Evolutionary conservation across 225 moss, liverwort and hornwort species (phyloP), one percentile per base, ranked within the genome.

Genomic region (Pleurozium schreberi): DNA sequence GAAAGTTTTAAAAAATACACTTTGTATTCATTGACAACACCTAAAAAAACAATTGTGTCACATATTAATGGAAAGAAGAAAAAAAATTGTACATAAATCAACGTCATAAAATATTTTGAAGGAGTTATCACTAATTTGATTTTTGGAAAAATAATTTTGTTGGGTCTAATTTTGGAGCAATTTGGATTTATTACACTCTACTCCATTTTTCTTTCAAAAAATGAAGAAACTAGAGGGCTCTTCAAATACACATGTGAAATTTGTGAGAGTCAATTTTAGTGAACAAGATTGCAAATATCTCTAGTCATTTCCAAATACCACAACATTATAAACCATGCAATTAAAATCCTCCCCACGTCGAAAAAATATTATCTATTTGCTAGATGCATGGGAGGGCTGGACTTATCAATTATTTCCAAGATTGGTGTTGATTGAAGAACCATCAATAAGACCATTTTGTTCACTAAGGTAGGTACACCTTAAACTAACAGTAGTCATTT

Each of bases 121-220:
- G 2, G 28, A 73, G 3, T 45, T 45, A 10, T 28, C 3, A 45
- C 3, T 10, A 9, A 27, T 27, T 27, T 43, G 1, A 2, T 27
- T n/a, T 67, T 67, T 25, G 7, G 25, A 14, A 23, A 23, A 5
- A 3, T 40, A 23, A 8, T 14, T 8, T 70, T 26, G 7, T 25
- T 40, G 25, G 14, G 25, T 42, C 42, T 70, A 14, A 26, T 70
- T 27, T 28, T 28, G 13, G 5, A 43, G 17, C 2, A 43, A 3
- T 28, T 45, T 0, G 0, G 3, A 5, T 1, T 5, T 70, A 43
- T 70, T 27, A 43, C 15, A 14, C 9, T 68, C 7, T 3, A 71
- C 16, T 71, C 28, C 45, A 45, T 73, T 73, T 45, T 45, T 45
- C 27, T 73, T 45, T 30, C 18, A 28, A 6, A 30, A 27, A 10